These are phyloP conservation scores for Saccharomyces hybrid DNA, from an alignment of 1,139 yeast genomes.

Conservation along the genomic window DNA sequence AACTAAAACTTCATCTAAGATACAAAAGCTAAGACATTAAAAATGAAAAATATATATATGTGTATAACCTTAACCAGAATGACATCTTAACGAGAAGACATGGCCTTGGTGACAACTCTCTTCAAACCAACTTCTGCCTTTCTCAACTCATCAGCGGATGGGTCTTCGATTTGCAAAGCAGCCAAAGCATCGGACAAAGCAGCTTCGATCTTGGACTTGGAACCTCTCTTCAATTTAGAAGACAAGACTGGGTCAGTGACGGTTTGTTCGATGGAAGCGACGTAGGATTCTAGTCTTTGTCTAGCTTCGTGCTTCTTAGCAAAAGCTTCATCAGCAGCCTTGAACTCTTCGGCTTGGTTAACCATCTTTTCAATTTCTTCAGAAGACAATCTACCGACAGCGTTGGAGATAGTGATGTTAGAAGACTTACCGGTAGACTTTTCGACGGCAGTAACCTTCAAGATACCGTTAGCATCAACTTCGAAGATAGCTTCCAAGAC, in stretches of 20 bases:
- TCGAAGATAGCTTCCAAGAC: slow-evolving; percentile 98
- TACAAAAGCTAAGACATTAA: slow-evolving; percentile 3
- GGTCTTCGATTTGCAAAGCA: slow-evolving; percentile 95
- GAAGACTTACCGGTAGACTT: slow-evolving; percentile 99
- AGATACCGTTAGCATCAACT: slow-evolving; percentile 99
- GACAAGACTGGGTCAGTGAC: slow-evolving; percentile 98
- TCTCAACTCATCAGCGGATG: slow-evolving; percentile 95
- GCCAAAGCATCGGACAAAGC: slow-evolving; percentile 98
- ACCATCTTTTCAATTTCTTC: slow-evolving; percentile 99
- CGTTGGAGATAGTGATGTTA: slow-evolving; percentile 99
- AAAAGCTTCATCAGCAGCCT: slow-evolving; percentile 98
- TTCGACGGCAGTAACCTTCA: slow-evolving; percentile 99
- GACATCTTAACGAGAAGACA: slow-evolving; percentile 84
- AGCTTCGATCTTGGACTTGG: slow-evolving; percentile 96
- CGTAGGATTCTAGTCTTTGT: slow-evolving; percentile 99
- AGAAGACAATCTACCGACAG: slow-evolving; percentile 97
- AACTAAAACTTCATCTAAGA: slow-evolving; percentile 4
- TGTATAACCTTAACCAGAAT: slow-evolving; percentile 10
- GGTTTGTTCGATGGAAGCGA: slow-evolving; percentile 93
- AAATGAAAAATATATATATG: neutral
- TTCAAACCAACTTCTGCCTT: slow-evolving; percentile 98
- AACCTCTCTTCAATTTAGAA: slow-evolving; percentile 95
- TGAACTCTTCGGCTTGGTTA: slow-evolving; percentile 97
- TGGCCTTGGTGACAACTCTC: slow-evolving; percentile 99
- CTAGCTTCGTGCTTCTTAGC: slow-evolving; percentile 99